Percentiles rank a stretch among this genome's conserved stretches.
Conservation (phyloP, 2,329 filamentous ascomycete genomes). For the Fusarium sp. region DNA sequence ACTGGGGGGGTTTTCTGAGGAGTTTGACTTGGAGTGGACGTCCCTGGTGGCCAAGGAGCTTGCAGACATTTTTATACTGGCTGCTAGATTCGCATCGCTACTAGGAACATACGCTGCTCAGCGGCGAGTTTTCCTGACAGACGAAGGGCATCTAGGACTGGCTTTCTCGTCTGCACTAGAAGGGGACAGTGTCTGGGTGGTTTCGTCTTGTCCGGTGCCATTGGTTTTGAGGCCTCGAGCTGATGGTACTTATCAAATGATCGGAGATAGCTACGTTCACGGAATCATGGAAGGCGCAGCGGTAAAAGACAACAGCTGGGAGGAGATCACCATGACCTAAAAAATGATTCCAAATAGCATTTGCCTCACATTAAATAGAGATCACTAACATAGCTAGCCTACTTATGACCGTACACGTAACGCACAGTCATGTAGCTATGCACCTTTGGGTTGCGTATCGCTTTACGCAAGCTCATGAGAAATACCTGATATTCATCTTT, state of each 20-base stretch:
- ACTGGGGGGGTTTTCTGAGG: rapidly evolving
- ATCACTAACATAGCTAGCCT: rapidly evolving
- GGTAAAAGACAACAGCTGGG: neutral
- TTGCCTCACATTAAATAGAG: rapidly evolving
- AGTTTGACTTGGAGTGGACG: neutral
- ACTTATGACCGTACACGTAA: neutral
- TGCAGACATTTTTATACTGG: neutral
- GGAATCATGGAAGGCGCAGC: neutral
- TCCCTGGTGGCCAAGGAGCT: neutral
- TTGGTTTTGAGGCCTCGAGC: neutral
- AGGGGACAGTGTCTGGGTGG: neutral
- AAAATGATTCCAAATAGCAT: rapidly evolving
- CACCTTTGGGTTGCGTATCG: neutral
- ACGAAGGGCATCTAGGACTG: neutral
- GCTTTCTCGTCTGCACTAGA: neutral
- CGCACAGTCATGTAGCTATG: neutral
- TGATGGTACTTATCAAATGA: neutral
- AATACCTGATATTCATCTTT: neutral
- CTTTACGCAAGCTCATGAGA: neutral
- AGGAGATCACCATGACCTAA: neutral
- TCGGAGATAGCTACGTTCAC: neutral
- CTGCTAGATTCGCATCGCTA: neutral
- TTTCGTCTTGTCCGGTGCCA: neutral
- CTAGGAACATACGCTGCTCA: neutral
- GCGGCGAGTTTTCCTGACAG: neutral